Base-by-base conservation (phyloP, 1,139 yeast genomes). In the Yamadazyma jaroonii region DNA sequence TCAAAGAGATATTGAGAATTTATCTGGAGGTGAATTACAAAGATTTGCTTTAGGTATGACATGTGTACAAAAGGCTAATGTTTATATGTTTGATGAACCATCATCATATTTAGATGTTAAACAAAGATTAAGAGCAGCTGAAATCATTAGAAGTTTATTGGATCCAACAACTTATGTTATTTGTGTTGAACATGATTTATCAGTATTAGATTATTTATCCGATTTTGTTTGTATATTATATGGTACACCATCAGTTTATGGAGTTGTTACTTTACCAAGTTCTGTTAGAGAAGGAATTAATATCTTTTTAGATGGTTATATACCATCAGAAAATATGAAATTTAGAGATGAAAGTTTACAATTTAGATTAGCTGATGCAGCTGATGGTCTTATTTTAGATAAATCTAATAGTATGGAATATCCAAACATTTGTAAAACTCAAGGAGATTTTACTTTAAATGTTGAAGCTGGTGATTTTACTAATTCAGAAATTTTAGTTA, bases 41-140 rank as follows among this genome's bases (percentile, higher is more conserved):
- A 84, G 98, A 72, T 92, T 92, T 61, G 97, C 98, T 34, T 84
- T 92, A 61, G 98, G 94, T 54, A 83, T 92, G 88, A 86, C 97
- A 13, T 88, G 96, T 73, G 90, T 90, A 34, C 97, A 92, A 67
- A 74, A 72, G 26, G 97, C 97, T 41, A 87, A 89, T 54, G 97
- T 92, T 34, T 92, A 92, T 68, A 92, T 92, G 98, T 92, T 92
- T 64, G 98, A 92, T 70, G 98, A 92, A 72, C 98, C 98, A 36
- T 90, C 97, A 21, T 92, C 98, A 10, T 92, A 92, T 67, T 73
- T 92, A 64, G 98, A 92, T 77, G 97, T 92, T 49, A 92, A 92
- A 69, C 98, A 92, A 70, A 92, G 98, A 80, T 79, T 92, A 63
- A 86, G 94, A 59, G 98, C 98, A 40, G 98, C 98, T 42, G 83